Conservation (phyloP, 495 filamentous ascomycete genomes). For the Aspergillus kassunensis region DNA sequence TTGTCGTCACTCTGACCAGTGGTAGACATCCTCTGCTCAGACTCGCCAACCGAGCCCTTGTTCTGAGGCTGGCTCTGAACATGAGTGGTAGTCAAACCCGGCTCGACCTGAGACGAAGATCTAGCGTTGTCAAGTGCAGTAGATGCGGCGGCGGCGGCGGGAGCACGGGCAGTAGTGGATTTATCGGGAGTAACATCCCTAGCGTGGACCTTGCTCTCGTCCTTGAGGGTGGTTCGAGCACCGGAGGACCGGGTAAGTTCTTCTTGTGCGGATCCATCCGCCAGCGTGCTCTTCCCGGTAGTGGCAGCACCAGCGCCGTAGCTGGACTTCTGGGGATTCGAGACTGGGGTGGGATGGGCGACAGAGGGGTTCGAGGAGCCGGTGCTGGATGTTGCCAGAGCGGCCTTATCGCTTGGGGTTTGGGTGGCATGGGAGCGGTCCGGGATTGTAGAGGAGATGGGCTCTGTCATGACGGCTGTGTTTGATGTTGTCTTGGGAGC, state of each 20-base stretch:
- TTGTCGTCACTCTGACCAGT: background rate
- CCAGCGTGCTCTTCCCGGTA: background rate
- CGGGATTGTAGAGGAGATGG: conserved; percentile 9
- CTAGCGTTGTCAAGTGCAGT: background rate
- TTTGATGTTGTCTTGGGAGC: conserved; percentile 22
- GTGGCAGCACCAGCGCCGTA: background rate
- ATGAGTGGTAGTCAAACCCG: no score
- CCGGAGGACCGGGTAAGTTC: background rate
- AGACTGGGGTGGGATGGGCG: background rate
- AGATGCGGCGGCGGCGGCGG: background rate
- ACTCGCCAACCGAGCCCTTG: background rate
- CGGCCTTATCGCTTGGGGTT: conserved; percentile 2
- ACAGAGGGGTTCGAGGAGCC: background rate
- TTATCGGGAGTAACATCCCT: background rate
- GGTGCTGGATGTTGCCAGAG: background rate
- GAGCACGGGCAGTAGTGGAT: background rate
- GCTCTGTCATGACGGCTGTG: conserved; percentile 20
- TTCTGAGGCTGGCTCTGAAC: background rate
- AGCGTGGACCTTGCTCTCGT: background rate
- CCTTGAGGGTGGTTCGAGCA: background rate
- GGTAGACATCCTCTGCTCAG: background rate
- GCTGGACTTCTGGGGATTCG: background rate
- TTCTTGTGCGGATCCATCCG: background rate
- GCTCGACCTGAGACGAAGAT: no score
- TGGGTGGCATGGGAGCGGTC: background rate